Percentiles rank a stretch among this genome's conserved stretches.
Evolutionary conservation across 257 asterid genomes (phyloP).

Genomic region (Lithospermum erythrorhizon): DNA sequence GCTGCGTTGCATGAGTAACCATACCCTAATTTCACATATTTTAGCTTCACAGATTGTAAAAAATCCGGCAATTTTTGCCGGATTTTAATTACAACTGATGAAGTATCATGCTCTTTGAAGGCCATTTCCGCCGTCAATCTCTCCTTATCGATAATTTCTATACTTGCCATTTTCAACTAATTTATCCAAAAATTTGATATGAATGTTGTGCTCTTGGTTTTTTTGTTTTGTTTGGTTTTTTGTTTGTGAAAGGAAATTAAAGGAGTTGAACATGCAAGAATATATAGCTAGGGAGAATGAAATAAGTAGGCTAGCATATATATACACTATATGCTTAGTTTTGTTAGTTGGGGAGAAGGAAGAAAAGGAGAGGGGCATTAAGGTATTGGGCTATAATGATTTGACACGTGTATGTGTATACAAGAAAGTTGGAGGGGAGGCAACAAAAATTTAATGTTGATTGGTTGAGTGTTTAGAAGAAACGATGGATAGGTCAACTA

Average conservation of each 20-base stretch:
- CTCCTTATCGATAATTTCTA: slow-evolving; percentile 34
- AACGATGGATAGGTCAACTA: slow-evolving; percentile 23
- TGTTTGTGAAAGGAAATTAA: background rate
- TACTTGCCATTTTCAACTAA: slow-evolving; percentile 8
- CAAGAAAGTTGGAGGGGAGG: slow-evolving; percentile 8
- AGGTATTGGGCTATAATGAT: background rate
- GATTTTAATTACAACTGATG: slow-evolving; percentile 32
- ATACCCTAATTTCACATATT: slow-evolving; percentile 56
- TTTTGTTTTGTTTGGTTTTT: background rate
- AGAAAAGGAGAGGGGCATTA: background rate
- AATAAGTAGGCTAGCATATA: background rate
- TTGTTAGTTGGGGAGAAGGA: background rate
- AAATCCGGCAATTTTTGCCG: slow-evolving; percentile 34
- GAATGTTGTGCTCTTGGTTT: background rate
- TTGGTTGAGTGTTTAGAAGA: slow-evolving; percentile 7
- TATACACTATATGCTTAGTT: slow-evolving; percentile 5
- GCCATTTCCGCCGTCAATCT: slow-evolving; percentile 40
- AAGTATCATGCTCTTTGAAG: slow-evolving; percentile 25
- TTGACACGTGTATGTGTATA: background rate
- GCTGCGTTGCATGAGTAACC: slow-evolving; percentile 57
- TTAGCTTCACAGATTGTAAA: slow-evolving; percentile 37
- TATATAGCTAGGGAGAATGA: slow-evolving; percentile 5
- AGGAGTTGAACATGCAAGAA: background rate
- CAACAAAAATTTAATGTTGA: slow-evolving; percentile 12
- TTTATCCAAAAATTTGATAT: background rate